These are phyloP conservation scores for Andrographis paniculata DNA, from an alignment of 305 asterid species.

Conservation along the genomic window DNA sequence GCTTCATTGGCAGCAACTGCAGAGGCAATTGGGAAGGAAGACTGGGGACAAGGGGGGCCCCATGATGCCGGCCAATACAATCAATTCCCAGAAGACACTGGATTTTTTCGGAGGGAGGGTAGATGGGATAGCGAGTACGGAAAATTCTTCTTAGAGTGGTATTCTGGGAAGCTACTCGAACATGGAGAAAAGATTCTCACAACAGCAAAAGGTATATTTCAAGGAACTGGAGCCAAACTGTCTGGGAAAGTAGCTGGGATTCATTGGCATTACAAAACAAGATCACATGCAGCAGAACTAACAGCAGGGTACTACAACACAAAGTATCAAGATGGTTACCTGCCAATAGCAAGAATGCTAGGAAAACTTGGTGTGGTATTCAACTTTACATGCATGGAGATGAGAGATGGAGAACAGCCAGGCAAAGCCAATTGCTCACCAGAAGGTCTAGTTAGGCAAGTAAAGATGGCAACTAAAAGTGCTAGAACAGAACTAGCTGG, in stretches of 20 bases:
- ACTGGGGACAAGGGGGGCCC: slow-evolving; percentile 82
- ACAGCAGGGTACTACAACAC: slow-evolving; percentile 95
- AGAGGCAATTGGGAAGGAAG: slow-evolving; percentile 49
- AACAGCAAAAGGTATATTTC: slow-evolving; percentile 54
- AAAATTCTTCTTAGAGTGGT: slow-evolving; percentile 72
- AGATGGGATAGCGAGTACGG: slow-evolving; percentile 83
- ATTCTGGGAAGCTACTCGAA: slow-evolving; percentile 58
- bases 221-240: slow-evolving; percentile 60
- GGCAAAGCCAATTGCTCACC: slow-evolving; percentile 65
- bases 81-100: slow-evolving; percentile 81
- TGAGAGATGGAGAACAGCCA: slow-evolving; percentile 82
- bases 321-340: slow-evolving; percentile 60
- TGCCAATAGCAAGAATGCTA: slow-evolving; percentile 76
- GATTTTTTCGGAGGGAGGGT: slow-evolving; percentile 67
- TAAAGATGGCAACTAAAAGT: slow-evolving; percentile 51
- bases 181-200: slow-evolving; percentile 76
- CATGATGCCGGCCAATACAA: slow-evolving; percentile 78
- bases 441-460: slow-evolving; percentile 83
- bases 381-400: slow-evolving; percentile 92
- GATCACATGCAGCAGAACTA: slow-evolving; percentile 85
- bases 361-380: slow-evolving; percentile 53
- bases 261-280: slow-evolving; percentile 85
- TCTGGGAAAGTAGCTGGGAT: slow-evolving; percentile 94
- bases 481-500: slow-evolving; percentile 70
- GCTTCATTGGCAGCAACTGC: slow-evolving; percentile 88